Conservation (phyloP, 768 basidiomycete species). For the Rickenella mellea region DNA sequence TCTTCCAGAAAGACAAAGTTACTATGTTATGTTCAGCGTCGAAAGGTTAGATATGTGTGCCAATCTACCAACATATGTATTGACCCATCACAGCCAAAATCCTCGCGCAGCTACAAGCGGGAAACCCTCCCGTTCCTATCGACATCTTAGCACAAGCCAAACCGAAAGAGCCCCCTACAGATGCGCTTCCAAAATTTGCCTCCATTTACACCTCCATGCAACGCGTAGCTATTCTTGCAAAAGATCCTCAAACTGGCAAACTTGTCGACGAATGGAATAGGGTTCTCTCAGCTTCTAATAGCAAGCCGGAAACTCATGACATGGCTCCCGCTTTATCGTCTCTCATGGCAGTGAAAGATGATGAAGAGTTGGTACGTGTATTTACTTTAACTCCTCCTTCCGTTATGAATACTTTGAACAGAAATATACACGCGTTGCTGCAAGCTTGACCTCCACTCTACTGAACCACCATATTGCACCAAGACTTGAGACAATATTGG, state of each 20-base stretch:
- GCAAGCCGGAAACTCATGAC: slow-evolving; percentile 70
- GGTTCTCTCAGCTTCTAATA: slow-evolving; percentile 39
- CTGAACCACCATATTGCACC: slow-evolving; percentile 78
- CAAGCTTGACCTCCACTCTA: slow-evolving; percentile 75
- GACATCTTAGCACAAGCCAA: slow-evolving; percentile 75
- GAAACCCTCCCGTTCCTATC: slow-evolving; percentile 47
- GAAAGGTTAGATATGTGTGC: slow-evolving; percentile 50
- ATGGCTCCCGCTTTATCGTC: slow-evolving; percentile 67
- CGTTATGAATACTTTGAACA: slow-evolving; percentile 19
- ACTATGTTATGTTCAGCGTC: slow-evolving; percentile 78
- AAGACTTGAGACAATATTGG: slow-evolving; percentile 84
- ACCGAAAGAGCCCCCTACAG: slow-evolving; percentile 66
- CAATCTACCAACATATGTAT: slow-evolving; percentile 1
- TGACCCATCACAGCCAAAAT: slow-evolving; percentile 58
- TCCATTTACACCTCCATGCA: slow-evolving; percentile 48
- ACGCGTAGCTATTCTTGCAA: slow-evolving; percentile 66
- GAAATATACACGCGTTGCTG: slow-evolving; percentile 72
- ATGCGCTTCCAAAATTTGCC: slow-evolving; percentile 64
- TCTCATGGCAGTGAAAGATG: slow-evolving; percentile 81
- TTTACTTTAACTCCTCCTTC: background rate
- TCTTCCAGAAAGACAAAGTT: slow-evolving; percentile 73
- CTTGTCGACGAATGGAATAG: slow-evolving; percentile 80
- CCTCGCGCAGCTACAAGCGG: slow-evolving; percentile 64
- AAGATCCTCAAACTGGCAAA: slow-evolving; percentile 83
- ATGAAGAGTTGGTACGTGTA: slow-evolving; percentile 76